Evolutionary conservation across 441 rosid species (phyloP), one percentile per base, ranked within the genome.

Genomic region (Euphorbia celastroides): DNA sequence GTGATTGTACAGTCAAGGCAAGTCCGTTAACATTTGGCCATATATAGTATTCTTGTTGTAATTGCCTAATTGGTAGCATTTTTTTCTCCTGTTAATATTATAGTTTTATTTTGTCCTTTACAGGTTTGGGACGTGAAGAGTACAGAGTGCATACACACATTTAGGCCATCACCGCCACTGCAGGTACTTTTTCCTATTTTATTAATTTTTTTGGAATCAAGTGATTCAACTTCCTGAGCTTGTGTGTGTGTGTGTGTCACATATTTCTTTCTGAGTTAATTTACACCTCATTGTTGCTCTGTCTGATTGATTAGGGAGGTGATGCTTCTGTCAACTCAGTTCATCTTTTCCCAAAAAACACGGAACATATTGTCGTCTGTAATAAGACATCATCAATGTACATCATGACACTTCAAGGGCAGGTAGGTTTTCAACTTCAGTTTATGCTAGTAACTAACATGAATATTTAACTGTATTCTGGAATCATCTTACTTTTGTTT

Each of bases 101-200:
- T 57, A 31, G 16, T 75, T 22, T 31, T 65, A 50, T 41, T 61
- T 27, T 75, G 63, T n/a, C 26, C 62, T 56, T 55, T 58, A 36
- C 72, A 95, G 99, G 98, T 95, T 77, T 95, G 99, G 99, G 99
- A 92, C 75, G 79, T 82, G 72, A 95, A 95, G 85, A 82, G 91
- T 51, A 84, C 98, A 26, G 98, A 92, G 76, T 95, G 99, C 78
- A 78, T 90, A 51, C 96, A 92, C 68, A 88, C 97, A 42, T 92
- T 84, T 74, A 87, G 94, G 83, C 97, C 98, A 16, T 98, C 99
- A 13, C 99, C 98, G 77, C 84, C 96, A 32, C 68, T 90, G 72
- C 85, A 97, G 84, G 97, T 95, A 87, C 68, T 10, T 68, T 73
- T 56, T 60, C 62, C 62, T 66, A 58, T 41, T 68, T 23, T 59